Base-by-base conservation (phyloP, 306 rosid species). In the Prunus persica region DNA sequence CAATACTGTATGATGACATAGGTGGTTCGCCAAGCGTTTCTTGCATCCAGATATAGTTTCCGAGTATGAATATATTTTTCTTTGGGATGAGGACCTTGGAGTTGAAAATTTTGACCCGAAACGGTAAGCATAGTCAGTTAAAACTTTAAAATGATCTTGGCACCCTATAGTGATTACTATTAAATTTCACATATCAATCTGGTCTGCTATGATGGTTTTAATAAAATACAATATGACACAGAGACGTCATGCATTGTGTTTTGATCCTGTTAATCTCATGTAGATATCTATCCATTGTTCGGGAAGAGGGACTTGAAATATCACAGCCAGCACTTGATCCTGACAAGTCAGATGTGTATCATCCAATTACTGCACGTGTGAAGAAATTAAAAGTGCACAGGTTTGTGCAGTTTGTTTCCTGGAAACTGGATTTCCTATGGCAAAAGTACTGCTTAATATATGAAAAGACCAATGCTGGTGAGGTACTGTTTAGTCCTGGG, bases 1-100 rank as follows among this genome's bases (percentile, higher is more conserved):
- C 34, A 38, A 49, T 77, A 49, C 65, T 18, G 41, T 78, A 43
- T 69, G 54, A 28, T 76, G 38, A 69, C 69, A 70, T 38, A 94
- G 98, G 98, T 94, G 98, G 98, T 92, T 94, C 55, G 95, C 98
- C 5, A 94, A 94, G 71, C 91, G 98, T 12, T 94, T 94, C 86
- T 71, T 94, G 87, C 98, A 94, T 86, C 98, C 98, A 71, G 97
- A 92, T 81, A 86, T 94, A 78, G 90, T 92, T 82, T 82, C 89
- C 34, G 91, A 85, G 77, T 94, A 94, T 57, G 68, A 86, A 77
- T 89, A 87, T 80, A 86, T 94, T 61, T 94, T 94, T 87, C 98
- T 94, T 16, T 94, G 98, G 98, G 98, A 94, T 20, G 98, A 94
- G 77, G 98, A 94, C 82, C 91, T 94, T 73, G 96, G 91, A 54